Base-by-base conservation (phyloP, 257 asterid species). In the Capsicum pubescens region DNA sequence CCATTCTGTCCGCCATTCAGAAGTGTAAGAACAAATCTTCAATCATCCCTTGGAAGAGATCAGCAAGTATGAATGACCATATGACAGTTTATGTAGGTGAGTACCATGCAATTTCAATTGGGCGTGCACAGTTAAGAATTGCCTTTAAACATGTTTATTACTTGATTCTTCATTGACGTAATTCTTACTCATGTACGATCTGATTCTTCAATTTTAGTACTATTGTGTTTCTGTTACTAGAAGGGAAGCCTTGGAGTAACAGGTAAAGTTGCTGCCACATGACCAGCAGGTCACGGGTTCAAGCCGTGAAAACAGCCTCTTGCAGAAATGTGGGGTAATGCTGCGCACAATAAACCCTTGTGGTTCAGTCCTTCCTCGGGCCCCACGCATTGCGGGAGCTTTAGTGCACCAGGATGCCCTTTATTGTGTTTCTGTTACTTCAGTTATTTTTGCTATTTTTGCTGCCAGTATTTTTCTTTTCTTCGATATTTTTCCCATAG, bases 21-120 rank as follows among this genome's bases (percentile, higher is more conserved):
- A 95, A 89, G 90, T 95, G 90, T 89, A 93, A 93, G 87, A 88
- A 84, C 19, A 91, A 88, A 85, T 92, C 97, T 78, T 92, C 97
- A 0, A 90, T 94, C 70, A 93, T 91, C 83, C 98, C 97, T 4
- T 93, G 99, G 99, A 97, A 90, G 91, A 97, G 91, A 86, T 95
- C 97, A 35, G 87, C 90, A 52, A 93, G 98, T 80, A 55, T 91
- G 84, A 93, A 87, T 87, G 98, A 95, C 82, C 89, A 88, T 87
- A 86, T 84, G 87, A 82, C 94, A 46, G 86, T 92, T 86, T 91
- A 87, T 90, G 88, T 91, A 87, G 98, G 98, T 97, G 67, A 61
- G 92, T 85, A 77, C 83, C 82, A 52, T 63, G 44, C 52, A 68
- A 69, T 39, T 6, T 19, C 68, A 50, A 48, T 72, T 72, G 17